Evolutionary conservation across 148 eudicot genomes (phyloP).

Genomic region (Vaccinium myrtillus): DNA sequence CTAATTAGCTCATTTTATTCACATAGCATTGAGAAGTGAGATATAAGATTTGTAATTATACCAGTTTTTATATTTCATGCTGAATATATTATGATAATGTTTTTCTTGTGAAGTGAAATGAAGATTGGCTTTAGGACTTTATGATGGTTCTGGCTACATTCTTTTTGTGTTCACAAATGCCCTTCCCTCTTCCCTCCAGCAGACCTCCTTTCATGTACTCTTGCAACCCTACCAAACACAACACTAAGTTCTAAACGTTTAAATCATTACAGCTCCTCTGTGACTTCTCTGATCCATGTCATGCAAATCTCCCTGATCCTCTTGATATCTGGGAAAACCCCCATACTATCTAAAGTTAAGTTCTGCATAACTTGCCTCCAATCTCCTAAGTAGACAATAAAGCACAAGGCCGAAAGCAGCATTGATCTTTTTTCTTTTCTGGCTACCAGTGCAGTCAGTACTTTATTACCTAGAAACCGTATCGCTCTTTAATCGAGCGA

Average conservation of each 20-base stretch:
- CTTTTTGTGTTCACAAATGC: background rate
- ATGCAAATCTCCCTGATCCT: background rate
- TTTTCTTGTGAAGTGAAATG: background rate
- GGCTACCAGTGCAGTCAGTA: background rate
- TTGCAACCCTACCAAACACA: background rate
- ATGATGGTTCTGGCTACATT: background rate
- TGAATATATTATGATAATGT: background rate
- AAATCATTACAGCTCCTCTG: background rate
- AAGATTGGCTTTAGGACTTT: slow-evolving; percentile 2
- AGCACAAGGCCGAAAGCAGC: background rate
- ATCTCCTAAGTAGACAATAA: background rate
- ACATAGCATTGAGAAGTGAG: background rate
- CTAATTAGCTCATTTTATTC: background rate
- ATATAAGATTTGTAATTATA: background rate
- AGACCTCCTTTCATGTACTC: background rate
- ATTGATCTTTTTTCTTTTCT: background rate
- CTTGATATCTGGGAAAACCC: background rate
- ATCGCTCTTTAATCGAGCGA: background rate
- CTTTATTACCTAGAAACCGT: background rate
- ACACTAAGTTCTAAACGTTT: background rate
- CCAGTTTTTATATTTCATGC: background rate
- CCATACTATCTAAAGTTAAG: too few species aligned
- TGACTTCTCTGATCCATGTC: background rate
- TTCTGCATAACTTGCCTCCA: background rate
- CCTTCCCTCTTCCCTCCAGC: background rate